These are phyloP conservation scores for Penicillium riverlandense DNA, from an alignment of 495 filamentous ascomycete genomes.

Conservation along the genomic window DNA sequence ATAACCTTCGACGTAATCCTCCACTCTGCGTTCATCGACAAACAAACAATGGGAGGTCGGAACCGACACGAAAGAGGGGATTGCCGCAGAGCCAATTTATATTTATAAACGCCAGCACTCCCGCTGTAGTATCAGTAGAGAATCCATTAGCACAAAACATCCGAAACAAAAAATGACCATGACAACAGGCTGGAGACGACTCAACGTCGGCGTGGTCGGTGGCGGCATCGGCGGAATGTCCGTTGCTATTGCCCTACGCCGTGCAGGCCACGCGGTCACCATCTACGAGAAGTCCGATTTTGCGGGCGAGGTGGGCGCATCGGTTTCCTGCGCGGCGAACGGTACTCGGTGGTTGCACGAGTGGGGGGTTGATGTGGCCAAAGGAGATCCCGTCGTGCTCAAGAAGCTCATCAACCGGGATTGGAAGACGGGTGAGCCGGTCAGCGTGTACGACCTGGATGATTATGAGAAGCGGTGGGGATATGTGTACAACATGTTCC, in stretches of 20 bases:
- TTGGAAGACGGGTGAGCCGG: slow-evolving; percentile 40
- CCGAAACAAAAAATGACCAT: no score
- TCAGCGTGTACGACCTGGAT: slow-evolving; percentile 35
- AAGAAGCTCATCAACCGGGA: slow-evolving; percentile 42
- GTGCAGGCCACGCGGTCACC: slow-evolving; percentile 57
- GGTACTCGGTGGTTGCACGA: slow-evolving; percentile 40
- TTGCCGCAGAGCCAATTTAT: no score
- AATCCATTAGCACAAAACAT: no score
- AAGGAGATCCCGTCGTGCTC: slow-evolving; percentile 41
- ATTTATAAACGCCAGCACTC: no score
- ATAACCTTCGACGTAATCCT: no score
- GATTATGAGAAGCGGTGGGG: slow-evolving; percentile 41
- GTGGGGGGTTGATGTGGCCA: slow-evolving; percentile 34
- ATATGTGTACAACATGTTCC: slow-evolving; percentile 49
- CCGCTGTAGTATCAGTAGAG: no score
- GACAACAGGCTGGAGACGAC: slow-evolving; percentile 19
- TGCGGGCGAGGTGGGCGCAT: slow-evolving; percentile 36
- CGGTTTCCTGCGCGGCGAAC: slow-evolving; percentile 37
- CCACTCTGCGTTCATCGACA: no score
- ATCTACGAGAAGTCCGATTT: slow-evolving; percentile 38
- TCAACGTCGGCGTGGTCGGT: slow-evolving; percentile 52
- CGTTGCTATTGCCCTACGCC: slow-evolving; percentile 52
- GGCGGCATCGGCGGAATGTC: slow-evolving; percentile 66
- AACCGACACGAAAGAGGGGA: no score
- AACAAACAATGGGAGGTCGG: no score